Percentiles rank a stretch among this genome's conserved stretches.
phyloP scores from a whole-genome alignment of 208 protist genomes.

The Trypanosoma conorhini region DNA sequence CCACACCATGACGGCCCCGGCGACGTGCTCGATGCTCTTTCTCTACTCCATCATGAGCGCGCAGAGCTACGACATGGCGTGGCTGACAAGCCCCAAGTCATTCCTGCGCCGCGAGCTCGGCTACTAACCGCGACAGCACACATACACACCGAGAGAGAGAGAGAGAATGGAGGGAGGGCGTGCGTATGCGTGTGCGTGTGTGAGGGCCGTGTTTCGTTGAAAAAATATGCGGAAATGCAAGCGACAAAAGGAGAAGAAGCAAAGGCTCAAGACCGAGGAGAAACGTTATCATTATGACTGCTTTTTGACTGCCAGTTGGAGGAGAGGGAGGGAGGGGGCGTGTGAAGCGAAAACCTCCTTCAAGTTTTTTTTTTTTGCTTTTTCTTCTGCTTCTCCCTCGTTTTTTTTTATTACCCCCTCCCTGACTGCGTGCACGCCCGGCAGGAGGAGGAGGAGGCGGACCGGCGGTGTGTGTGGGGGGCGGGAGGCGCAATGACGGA shows the following conservation, averaged over 20 bases:
- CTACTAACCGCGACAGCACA: conserved; percentile 50
- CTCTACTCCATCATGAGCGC: conserved; percentile 82
- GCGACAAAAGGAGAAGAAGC: neutral
- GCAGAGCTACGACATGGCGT: conserved; percentile 85
- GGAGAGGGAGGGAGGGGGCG: no score
- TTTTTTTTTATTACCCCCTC: conserved; percentile 2
- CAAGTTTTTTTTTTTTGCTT: conserved; percentile 9
- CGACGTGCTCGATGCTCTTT: conserved; percentile 81
- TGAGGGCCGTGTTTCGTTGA: neutral
- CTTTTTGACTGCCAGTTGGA: neutral
- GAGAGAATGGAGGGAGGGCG: neutral
- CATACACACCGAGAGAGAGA: neutral
- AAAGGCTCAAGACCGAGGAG: neutral
- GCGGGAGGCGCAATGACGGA: conserved; percentile 11
- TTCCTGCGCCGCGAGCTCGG: conserved; percentile 80
- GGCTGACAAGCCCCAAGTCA: conserved; percentile 87
- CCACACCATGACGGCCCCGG: conserved; percentile 88
- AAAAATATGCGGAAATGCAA: conserved; percentile 6
- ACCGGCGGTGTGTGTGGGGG: no score
- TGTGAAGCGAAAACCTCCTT: neutral
- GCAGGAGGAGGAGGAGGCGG: neutral
- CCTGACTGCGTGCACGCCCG: neutral
- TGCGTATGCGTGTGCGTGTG: neutral
- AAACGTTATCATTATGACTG: conserved; percentile 2
- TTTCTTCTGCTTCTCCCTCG: conserved; percentile 19